phyloP scores from a whole-genome alignment of 345 rosid species.

The Citrus cavaleriei region DNA sequence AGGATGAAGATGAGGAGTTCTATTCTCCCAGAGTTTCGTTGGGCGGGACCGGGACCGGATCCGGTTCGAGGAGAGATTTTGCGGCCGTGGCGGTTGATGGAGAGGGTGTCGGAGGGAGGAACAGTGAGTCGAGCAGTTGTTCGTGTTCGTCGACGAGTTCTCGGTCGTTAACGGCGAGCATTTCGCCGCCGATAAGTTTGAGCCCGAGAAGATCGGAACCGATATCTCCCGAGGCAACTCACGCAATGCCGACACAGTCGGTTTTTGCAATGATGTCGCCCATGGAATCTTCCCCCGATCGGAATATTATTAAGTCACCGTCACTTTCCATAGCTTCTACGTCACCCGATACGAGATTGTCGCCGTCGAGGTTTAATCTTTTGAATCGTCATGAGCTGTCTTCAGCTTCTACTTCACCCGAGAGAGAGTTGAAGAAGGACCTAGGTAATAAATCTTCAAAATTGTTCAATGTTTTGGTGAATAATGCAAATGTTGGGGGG shows the following conservation, averaged over 20 bases:
- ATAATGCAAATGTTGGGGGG: background rate
- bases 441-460: background rate
- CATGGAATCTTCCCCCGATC: conserved; percentile 35
- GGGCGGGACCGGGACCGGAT: conserved; percentile 64
- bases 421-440: conserved; percentile 19
- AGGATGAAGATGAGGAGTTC: conserved; percentile 71
- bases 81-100: conserved; percentile 26
- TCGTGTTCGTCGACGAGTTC: conserved; percentile 72
- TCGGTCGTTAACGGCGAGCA: conserved; percentile 74
- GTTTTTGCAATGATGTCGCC: conserved; percentile 30
- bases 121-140: conserved; percentile 42
- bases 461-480: background rate
- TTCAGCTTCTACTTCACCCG: conserved; percentile 38
- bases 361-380: conserved; percentile 14
- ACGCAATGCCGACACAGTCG: conserved; percentile 7
- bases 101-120: conserved; percentile 30
- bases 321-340: conserved; percentile 26
- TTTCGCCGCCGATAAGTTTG: conserved; percentile 74
- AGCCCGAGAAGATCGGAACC: conserved; percentile 53
- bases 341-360: conserved; percentile 21
- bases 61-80: conserved; percentile 60
- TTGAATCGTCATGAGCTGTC: conserved; percentile 26
- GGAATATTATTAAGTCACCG: conserved; percentile 34
- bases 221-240: conserved; percentile 43
- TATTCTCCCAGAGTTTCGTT: conserved; percentile 86